phyloP scores from a whole-genome alignment of 164 flowering plant genomes.

The Protea cynaroides region DNA sequence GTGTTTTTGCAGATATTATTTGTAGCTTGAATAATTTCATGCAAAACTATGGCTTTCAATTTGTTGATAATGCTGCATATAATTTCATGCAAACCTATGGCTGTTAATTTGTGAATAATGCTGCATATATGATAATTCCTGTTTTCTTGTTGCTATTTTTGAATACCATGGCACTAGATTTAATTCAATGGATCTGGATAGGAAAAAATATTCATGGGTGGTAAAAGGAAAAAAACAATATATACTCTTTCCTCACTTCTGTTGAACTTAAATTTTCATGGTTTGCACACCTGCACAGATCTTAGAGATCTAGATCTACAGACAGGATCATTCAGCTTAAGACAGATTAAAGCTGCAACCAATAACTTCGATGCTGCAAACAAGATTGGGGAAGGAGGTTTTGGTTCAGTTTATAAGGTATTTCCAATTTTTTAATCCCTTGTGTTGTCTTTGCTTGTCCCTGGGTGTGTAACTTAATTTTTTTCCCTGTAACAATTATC shows the following conservation, averaged over 20 bases:
- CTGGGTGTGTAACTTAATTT: not conserved
- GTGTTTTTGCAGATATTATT: no score
- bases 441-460: not conserved
- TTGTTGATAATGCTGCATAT: not conserved
- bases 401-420: constrained; percentile 35
- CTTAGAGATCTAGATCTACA: constrained; percentile 24
- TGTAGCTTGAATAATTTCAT: no score
- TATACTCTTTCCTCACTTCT: not conserved
- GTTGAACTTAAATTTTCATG: not conserved
- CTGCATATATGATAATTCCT: not conserved
- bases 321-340: constrained; percentile 22
- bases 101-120: not conserved
- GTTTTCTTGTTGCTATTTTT: not conserved
- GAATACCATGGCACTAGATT: not conserved
- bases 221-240: not conserved
- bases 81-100: no score
- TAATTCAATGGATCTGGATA: not conserved
- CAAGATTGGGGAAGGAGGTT: constrained; percentile 33
- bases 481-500: not conserved
- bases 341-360: constrained; percentile 34
- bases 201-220: not conserved
- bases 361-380: constrained; percentile 25
- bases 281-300: constrained; percentile 12
- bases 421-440: not conserved
- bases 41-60: no score